Conservation (phyloP, 2,329 filamentous ascomycete genomes). For the Cladosporium sp. region DNA sequence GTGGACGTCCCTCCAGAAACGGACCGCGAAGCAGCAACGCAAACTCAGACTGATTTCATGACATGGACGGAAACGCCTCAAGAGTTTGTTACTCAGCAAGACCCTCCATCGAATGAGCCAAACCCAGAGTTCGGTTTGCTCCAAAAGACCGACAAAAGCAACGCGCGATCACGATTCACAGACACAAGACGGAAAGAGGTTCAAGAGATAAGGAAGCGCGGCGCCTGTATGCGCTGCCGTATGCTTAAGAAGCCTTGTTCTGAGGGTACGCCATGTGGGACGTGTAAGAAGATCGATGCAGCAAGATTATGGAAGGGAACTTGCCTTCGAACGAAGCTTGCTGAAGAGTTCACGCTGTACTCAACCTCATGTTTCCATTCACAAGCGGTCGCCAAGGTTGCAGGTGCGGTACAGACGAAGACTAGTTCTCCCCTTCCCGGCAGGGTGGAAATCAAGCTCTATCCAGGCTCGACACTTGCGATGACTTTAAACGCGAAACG, state of each 20-base stretch:
- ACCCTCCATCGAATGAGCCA: slow-evolving; percentile 13
- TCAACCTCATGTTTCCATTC: slow-evolving; percentile 45
- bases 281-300: slow-evolving; percentile 56
- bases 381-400: neutral
- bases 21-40: neutral
- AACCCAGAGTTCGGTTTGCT: slow-evolving; percentile 17
- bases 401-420: neutral
- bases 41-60: slow-evolving; percentile 9
- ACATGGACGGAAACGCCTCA: slow-evolving; percentile 19
- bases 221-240: slow-evolving; percentile 59
- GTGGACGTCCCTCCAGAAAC: neutral
- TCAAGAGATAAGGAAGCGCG: slow-evolving; percentile 55
- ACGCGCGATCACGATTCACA: slow-evolving; percentile 49
- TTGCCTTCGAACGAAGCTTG: slow-evolving; percentile 55
- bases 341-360: slow-evolving; percentile 56
- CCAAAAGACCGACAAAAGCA: slow-evolving; percentile 14
- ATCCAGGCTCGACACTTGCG: neutral
- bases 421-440: neutral
- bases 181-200: slow-evolving; percentile 56
- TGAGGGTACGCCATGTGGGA: slow-evolving; percentile 55
- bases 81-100: slow-evolving; percentile 14
- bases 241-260: slow-evolving; percentile 64
- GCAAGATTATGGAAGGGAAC: slow-evolving; percentile 59
- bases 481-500: neutral
- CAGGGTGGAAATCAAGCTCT: neutral